Base-by-base conservation (phyloP, 108 stramenopile species). In the Stephanodiscus minutulus region DNA sequence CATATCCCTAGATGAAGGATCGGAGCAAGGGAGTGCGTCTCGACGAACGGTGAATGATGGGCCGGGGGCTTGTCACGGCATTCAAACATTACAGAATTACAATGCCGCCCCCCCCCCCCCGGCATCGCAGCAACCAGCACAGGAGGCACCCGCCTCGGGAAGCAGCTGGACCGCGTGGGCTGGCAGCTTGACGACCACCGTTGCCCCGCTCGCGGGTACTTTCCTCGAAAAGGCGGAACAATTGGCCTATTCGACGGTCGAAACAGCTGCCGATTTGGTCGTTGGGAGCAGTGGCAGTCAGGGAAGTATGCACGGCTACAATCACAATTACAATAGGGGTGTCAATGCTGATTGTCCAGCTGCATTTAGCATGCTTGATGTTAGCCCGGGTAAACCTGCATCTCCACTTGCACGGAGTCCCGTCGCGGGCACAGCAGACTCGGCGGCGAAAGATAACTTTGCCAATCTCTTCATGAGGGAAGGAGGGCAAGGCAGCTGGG, bases 381-480 rank as follows among this genome's bases (percentile, higher is more conserved):
- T 3, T 39, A 47, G 64, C 20, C 52, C 24, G 5, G 46, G 31
- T 5, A 10, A 24, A 36, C n/a, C 59, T 35, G 0, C 52, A 57
- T 21, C 66, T 36, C 5, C 65, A 50, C 21, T 29, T 22, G 27
- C 50, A 66, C 24, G 43, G 11, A 44, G 43, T 44, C 15, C 43
- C 43, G 13, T 47, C 33, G 47, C 46, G 4, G 24, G 10, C 11
- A 44, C 13, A 44, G 0, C 29, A 33, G 58, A 59, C 18, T 28
- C 59, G 20, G 61, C 24, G 49, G 29, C 22, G 33, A 68, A 55
- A 64, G 66, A 68, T 68, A 72, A 66, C 56, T 68, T 72, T 66
- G 66, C 66, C 28, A 33, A 66, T 48, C 25, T 68, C 17, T 68
- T 68, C 28, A 43, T 29, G 12, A n/a, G 36, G 59, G 35, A 20